Evolutionary conservation across 768 basidiomycete species (phyloP).

Genomic region (Xerocomellus chrysenteron): DNA sequence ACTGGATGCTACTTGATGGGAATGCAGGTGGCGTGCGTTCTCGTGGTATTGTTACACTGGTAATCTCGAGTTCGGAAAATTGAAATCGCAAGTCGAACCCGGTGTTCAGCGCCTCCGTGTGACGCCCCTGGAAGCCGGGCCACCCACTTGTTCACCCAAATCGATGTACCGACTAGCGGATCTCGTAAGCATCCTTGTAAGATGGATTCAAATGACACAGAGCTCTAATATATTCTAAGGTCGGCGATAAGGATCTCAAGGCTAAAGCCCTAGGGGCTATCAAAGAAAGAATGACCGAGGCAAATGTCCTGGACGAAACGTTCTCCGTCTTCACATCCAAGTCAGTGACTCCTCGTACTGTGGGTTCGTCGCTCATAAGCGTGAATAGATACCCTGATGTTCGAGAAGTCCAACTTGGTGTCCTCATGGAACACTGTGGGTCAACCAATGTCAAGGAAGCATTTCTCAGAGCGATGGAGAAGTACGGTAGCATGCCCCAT

Average conservation of each 20-base stretch:
- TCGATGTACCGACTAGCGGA: conserved; percentile 38
- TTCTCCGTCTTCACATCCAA: conserved; percentile 29
- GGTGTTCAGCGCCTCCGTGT: neutral
- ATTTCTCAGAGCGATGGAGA: conserved; percentile 9
- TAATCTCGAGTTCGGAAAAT: conserved; percentile 10
- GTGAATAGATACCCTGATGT: conserved; percentile 17
- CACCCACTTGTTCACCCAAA: conserved; percentile 33
- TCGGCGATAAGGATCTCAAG: conserved; percentile 19
- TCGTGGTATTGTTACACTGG: conserved; percentile 30
- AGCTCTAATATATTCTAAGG: neutral
- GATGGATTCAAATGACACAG: neutral
- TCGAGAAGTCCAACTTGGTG: conserved; percentile 15
- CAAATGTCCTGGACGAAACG: conserved; percentile 25
- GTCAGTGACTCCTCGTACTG: conserved; percentile 1
- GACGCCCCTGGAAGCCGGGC: neutral
- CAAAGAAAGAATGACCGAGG: conserved; percentile 8
- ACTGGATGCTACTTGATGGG: neutral
- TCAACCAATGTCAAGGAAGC: conserved; percentile 15
- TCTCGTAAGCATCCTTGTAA: conserved; percentile 20
- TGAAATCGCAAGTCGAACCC: conserved; percentile 16
- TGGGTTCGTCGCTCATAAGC: neutral
- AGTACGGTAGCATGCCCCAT: conserved; percentile 5
- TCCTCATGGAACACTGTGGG: conserved; percentile 6
- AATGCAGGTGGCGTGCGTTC: conserved; percentile 22
- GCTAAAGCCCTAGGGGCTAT: conserved; percentile 19